These are phyloP conservation scores for Lachnellula occidentalis DNA, from an alignment of 2,329 filamentous ascomycete genomes.

Conservation along the genomic window DNA sequence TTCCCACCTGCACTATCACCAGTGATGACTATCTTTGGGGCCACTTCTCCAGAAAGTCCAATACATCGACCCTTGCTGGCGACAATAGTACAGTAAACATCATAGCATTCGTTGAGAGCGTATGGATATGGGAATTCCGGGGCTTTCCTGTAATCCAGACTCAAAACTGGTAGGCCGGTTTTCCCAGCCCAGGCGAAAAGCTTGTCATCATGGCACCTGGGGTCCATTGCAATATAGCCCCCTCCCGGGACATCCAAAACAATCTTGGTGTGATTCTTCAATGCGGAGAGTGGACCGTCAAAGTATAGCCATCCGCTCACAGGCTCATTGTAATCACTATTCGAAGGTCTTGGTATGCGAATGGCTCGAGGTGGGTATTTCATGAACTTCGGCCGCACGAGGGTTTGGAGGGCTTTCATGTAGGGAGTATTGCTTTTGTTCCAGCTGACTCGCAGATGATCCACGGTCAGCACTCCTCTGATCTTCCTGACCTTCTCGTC, in stretches of 20 bases:
- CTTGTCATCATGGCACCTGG: slow-evolving; percentile 91
- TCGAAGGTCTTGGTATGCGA: slow-evolving; percentile 72
- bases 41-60: slow-evolving; percentile 61
- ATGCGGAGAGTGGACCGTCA: slow-evolving; percentile 74
- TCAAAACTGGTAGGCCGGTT: slow-evolving; percentile 81
- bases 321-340: slow-evolving; percentile 78
- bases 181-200: slow-evolving; percentile 87
- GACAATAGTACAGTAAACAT: slow-evolving; percentile 73
- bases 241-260: slow-evolving; percentile 89
- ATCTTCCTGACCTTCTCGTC: slow-evolving; percentile 96
- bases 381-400: slow-evolving; percentile 74
- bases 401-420: slow-evolving; percentile 59
- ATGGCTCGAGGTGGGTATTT: slow-evolving; percentile 77
- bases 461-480: slow-evolving; percentile 76
- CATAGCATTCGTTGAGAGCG: slow-evolving; percentile 81
- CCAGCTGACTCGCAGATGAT: slow-evolving; percentile 90
- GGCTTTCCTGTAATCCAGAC: slow-evolving; percentile 84
- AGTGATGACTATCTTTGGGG: slow-evolving; percentile 65
- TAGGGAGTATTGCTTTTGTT: slow-evolving; percentile 92
- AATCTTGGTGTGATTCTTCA: slow-evolving; percentile 70
- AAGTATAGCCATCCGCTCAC: slow-evolving; percentile 90
- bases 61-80: slow-evolving; percentile 68
- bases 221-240: slow-evolving; percentile 94
- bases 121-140: slow-evolving; percentile 82
- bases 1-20: slow-evolving; percentile 83